Evolutionary conservation across 108 stramenopile genomes (phyloP).

Genomic region (Phaeodactylum tricornutum): DNA sequence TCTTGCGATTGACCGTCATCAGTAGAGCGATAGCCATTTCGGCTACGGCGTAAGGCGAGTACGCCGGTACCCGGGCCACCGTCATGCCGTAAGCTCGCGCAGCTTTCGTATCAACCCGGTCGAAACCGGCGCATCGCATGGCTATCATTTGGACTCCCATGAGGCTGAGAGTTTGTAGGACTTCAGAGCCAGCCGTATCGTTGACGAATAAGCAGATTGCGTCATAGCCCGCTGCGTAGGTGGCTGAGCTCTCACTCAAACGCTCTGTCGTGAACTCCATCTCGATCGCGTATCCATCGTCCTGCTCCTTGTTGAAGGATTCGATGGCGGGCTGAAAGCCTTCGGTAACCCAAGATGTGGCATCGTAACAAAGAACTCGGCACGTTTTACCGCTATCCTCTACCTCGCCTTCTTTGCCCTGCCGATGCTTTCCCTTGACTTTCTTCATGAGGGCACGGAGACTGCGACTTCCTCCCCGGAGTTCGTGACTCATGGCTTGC

Average conservation of each 20-base stretch:
- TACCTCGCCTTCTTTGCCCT: background rate
- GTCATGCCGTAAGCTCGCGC: constrained; percentile 51
- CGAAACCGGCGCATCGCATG: constrained; percentile 66
- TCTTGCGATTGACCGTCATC: constrained; percentile 65
- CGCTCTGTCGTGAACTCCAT: constrained; percentile 58
- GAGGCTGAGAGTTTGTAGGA: constrained; percentile 32
- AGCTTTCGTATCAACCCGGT: constrained; percentile 60
- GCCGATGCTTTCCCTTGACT: constrained; percentile 1
- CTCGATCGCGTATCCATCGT: constrained; percentile 20
- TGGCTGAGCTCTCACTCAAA: constrained; percentile 23
- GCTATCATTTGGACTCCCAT: constrained; percentile 62
- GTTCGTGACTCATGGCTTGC: constrained; percentile 10
- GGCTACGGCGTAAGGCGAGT: constrained; percentile 75
- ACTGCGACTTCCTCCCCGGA: constrained; percentile 16
- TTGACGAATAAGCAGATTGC: constrained; percentile 74
- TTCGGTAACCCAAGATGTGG: constrained; percentile 44
- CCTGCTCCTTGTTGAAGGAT: constrained; percentile 29
- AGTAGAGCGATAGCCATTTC: constrained; percentile 71
- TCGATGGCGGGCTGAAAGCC: constrained; percentile 32
- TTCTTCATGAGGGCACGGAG: constrained; percentile 15
- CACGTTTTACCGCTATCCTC: constrained; percentile 7
- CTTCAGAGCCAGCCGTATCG: constrained; percentile 48
- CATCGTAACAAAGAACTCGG: constrained; percentile 53
- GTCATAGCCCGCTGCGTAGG: constrained; percentile 52
- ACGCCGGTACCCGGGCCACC: constrained; percentile 70